These are phyloP conservation scores for Diaporthe longicolla DNA, from an alignment of 2,329 filamentous ascomycete species.

Conservation along the genomic window DNA sequence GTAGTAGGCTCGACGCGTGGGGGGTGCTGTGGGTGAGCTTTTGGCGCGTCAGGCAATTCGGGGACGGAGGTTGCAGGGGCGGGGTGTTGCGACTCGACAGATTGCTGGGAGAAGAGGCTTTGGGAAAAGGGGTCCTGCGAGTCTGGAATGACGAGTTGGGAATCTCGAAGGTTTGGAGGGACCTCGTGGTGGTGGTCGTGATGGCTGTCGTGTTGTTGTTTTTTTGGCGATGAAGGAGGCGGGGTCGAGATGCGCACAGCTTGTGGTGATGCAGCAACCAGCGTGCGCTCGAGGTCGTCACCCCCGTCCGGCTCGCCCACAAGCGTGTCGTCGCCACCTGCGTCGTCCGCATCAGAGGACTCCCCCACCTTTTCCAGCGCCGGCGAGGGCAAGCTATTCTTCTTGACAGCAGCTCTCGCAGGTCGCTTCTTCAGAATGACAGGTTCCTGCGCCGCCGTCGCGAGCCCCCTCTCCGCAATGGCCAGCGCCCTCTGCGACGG, in stretches of 20 bases:
- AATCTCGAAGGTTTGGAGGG: conserved; percentile 3
- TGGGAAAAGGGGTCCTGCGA: conserved; percentile 26
- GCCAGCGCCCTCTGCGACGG: conserved; percentile 35
- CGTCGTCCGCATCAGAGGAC: not conserved
- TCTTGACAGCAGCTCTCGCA: not conserved
- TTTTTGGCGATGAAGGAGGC: not conserved
- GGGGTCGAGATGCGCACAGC: not conserved
- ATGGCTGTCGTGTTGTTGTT: not conserved
- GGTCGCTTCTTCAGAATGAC: not conserved
- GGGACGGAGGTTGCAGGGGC: not conserved
- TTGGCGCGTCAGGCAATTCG: not conserved
- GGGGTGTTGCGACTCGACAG: not conserved
- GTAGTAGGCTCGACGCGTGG: not conserved
- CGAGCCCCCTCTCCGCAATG: conserved; percentile 7
- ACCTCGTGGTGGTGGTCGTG: not conserved
- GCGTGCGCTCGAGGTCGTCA: not conserved
- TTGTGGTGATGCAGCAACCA: not conserved
- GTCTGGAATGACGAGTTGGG: conserved; percentile 26
- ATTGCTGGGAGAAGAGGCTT: not conserved
- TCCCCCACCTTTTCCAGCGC: not conserved
- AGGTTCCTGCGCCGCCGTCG: not conserved
- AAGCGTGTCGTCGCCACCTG: not conserved
- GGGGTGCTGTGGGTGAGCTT: not conserved
- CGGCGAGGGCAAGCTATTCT: conserved; percentile 12
- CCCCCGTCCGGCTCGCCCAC: not conserved